phyloP scores from a whole-genome alignment of 2,329 filamentous ascomycete genomes.

The Sarocladiaceae sp. region DNA sequence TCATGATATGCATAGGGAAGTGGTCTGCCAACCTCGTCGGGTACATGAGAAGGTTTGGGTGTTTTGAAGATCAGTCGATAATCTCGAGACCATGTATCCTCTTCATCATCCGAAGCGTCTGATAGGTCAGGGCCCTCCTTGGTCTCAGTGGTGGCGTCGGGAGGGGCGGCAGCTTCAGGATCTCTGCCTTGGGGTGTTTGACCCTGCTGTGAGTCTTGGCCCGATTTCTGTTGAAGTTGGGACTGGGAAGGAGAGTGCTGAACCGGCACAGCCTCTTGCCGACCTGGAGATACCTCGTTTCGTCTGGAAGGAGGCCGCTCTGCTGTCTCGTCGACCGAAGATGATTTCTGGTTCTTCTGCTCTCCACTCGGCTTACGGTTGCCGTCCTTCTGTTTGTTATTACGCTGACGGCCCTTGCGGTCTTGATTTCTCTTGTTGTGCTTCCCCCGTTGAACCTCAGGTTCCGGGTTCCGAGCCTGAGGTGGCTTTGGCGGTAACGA shows the following conservation, averaged over 20 bases:
- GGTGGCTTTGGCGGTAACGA: conserved; percentile 10
- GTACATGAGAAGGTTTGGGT: conserved; percentile 25
- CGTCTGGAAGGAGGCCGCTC: neutral
- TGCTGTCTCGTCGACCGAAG: neutral
- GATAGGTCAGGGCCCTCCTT: neutral
- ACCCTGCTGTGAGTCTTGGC: too few species aligned
- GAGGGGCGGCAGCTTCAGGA: neutral
- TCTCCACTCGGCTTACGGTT: neutral
- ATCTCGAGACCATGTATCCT: conserved; percentile 35
- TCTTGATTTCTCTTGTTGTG: neutral
- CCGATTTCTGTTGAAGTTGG: too few species aligned
- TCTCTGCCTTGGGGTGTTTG: too few species aligned
- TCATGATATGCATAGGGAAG: conserved; percentile 38
- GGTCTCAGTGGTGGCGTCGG: neutral
- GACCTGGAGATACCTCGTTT: neutral
- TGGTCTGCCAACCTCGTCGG: conserved; percentile 45
- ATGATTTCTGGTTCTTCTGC: neutral
- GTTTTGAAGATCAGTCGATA: conserved; percentile 33
- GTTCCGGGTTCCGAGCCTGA: neutral
- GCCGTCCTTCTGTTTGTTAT: neutral
- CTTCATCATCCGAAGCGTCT: conserved; percentile 15
- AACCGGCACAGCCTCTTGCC: neutral
- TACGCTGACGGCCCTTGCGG: neutral
- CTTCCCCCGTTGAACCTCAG: neutral
- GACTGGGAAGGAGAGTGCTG: neutral